Percentiles rank a stretch among this genome's conserved stretches.
Conservation (phyloP, 2,329 filamentous ascomycete genomes). For the Pseudocercospora pini-densiflorae region DNA sequence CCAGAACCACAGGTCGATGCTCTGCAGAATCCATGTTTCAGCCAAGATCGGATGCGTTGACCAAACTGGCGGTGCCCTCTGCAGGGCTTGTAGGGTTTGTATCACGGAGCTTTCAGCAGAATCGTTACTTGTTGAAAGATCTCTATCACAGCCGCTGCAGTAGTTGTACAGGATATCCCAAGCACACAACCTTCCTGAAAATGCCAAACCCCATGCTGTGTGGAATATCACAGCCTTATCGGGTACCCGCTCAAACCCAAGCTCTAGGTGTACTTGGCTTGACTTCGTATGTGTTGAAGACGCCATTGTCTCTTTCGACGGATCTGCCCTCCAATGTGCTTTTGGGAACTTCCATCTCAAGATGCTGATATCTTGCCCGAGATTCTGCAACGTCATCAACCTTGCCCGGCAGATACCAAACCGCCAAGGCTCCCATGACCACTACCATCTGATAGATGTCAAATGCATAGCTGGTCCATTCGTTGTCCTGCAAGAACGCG, state of each 20-base stretch:
- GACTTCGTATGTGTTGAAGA: neutral
- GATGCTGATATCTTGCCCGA: conserved; percentile 1
- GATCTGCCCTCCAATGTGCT: neutral
- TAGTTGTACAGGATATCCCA: neutral
- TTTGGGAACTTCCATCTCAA: neutral
- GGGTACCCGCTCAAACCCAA: neutral
- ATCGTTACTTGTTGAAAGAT: neutral
- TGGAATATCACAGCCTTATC: neutral
- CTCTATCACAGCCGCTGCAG: neutral
- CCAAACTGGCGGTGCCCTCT: no score
- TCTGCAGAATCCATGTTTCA: no score
- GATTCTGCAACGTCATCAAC: conserved; percentile 1
- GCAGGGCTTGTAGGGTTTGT: no score
- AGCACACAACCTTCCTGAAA: neutral
- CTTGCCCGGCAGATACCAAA: conserved; percentile 22
- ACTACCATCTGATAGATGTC: conserved; percentile 23
- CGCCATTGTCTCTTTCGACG: neutral
- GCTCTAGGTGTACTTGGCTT: neutral
- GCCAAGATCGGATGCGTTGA: no score
- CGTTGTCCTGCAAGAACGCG: conserved; percentile 15
- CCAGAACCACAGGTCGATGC: no score
- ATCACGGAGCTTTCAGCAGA: no score
- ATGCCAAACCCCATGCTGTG: neutral
- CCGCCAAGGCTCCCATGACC: conserved; percentile 16
- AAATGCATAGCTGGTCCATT: conserved; percentile 21